Conservation (phyloP, 163 green algal species). For the Scenedesmus sp. region DNA sequence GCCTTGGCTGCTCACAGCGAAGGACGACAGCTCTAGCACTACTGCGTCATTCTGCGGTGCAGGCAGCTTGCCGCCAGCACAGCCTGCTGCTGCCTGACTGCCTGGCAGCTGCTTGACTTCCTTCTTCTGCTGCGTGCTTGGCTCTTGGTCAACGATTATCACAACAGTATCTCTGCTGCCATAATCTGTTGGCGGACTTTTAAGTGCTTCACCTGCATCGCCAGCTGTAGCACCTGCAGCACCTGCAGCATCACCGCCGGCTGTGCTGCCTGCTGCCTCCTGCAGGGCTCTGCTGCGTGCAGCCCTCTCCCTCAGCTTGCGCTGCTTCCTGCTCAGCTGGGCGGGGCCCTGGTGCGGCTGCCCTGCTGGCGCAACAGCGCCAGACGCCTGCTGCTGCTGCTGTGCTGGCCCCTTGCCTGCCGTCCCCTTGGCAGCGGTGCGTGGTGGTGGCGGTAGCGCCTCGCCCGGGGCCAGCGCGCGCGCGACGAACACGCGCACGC, state of each 20-base stretch:
- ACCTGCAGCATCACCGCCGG: neutral
- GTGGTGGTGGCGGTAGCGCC: neutral
- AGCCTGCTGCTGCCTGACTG: neutral
- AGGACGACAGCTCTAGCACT: neutral
- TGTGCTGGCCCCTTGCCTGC: neutral
- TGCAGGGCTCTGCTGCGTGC: neutral
- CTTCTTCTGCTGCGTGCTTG: neutral
- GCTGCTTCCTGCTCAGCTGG: constrained; percentile 16
- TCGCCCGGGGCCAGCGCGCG: neutral
- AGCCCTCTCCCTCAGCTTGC: constrained; percentile 17
- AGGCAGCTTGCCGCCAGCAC: neutral
- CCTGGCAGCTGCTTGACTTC: too few relatives aligned
- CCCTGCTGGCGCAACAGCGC: neutral
- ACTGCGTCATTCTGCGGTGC: neutral
- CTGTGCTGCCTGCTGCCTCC: neutral
- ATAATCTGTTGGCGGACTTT: neutral
- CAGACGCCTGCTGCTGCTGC: neutral
- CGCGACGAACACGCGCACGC: constrained; percentile 9
- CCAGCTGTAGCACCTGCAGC: too few relatives aligned
- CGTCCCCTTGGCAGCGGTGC: neutral
- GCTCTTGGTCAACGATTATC: neutral
- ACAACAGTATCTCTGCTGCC: neutral
- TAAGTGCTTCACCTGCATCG: neutral
- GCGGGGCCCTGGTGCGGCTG: neutral
- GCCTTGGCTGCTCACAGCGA: neutral